phyloP scores from a whole-genome alignment of 805 yeast genomes.

The Ogataea methanolica region DNA sequence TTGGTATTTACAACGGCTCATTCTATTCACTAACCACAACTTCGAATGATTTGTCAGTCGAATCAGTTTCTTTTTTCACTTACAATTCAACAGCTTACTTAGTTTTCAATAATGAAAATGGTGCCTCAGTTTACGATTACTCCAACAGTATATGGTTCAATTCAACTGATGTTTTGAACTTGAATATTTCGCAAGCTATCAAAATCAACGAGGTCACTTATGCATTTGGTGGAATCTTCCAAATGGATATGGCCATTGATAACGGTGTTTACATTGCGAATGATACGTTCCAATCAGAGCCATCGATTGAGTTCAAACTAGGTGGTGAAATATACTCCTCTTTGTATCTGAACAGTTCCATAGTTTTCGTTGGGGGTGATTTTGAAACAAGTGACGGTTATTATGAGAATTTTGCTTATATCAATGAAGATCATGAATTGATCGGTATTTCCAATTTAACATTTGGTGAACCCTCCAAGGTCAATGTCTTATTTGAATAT shows the following conservation, averaged over 20 bases:
- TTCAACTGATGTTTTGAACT: slow-evolving; percentile 20
- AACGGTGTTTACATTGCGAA: slow-evolving; percentile 13
- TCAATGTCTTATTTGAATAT: slow-evolving; percentile 31
- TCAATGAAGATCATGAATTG: slow-evolving; percentile 12
- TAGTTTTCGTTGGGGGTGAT: slow-evolving; percentile 57
- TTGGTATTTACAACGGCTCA: slow-evolving; percentile 29
- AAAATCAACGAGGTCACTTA: slow-evolving; percentile 8
- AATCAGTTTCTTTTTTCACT: slow-evolving; percentile 19
- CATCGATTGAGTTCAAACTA: not conserved
- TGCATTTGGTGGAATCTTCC: slow-evolving; percentile 19
- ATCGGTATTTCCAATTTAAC: slow-evolving; percentile 11
- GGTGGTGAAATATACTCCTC: slow-evolving; percentile 29
- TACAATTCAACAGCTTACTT: slow-evolving; percentile 38
- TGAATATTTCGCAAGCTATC: slow-evolving; percentile 29
- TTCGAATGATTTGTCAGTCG: slow-evolving; percentile 34
- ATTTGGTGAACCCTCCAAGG: slow-evolving; percentile 18
- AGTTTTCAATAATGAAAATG: slow-evolving; percentile 30
- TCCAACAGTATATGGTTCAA: slow-evolving; percentile 33
- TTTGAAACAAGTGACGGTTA: slow-evolving; percentile 32
- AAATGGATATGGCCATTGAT: slow-evolving; percentile 14
- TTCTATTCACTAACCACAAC: slow-evolving; percentile 48
- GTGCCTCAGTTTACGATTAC: slow-evolving; percentile 37
- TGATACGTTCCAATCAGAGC: not conserved
- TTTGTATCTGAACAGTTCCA: slow-evolving; percentile 42
- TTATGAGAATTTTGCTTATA: slow-evolving; percentile 14